Conservation (phyloP, 257 asterid genomes). For the Rehmannia glutinosa region DNA sequence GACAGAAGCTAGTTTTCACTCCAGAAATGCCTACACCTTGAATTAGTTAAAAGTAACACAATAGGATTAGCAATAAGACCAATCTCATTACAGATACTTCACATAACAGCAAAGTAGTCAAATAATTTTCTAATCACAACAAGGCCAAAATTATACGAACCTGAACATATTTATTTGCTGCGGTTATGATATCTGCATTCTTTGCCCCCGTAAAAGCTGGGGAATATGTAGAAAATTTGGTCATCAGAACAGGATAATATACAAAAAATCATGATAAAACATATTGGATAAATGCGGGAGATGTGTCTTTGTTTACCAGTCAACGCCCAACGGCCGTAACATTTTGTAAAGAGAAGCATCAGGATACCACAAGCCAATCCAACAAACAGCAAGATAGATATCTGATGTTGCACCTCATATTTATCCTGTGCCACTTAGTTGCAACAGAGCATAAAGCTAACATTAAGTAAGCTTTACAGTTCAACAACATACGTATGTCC, state of each 20-base stretch:
- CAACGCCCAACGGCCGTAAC: conserved; percentile 60
- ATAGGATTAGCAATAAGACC: not conserved
- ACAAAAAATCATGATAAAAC: not conserved
- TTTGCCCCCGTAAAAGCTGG: conserved; percentile 81
- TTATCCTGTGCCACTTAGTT: conserved; percentile 51
- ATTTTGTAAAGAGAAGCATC: conserved; percentile 62
- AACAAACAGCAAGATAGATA: conserved; percentile 68
- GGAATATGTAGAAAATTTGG: not conserved
- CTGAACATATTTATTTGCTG: conserved; percentile 85
- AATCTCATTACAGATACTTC: not conserved
- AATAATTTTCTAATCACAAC: not conserved
- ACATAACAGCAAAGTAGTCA: not conserved
- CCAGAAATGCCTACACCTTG: not conserved
- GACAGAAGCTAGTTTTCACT: not conserved
- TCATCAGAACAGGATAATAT: conserved; percentile 13
- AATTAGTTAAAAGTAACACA: not conserved
- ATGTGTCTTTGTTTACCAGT: conserved; percentile 38
- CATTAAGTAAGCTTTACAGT: conserved; percentile 6
- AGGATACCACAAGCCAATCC: conserved; percentile 62
- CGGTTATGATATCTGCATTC: conserved; percentile 53
- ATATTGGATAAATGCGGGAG: not conserved
- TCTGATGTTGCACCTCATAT: conserved; percentile 73
- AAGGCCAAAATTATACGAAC: conserved; percentile 22
- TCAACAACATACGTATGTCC: no score
- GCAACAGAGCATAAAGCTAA: conserved; percentile 10